Evolutionary conservation across 2,329 filamentous ascomycete genomes (phyloP).

Genomic region (Ophiostoma fasciatum): DNA sequence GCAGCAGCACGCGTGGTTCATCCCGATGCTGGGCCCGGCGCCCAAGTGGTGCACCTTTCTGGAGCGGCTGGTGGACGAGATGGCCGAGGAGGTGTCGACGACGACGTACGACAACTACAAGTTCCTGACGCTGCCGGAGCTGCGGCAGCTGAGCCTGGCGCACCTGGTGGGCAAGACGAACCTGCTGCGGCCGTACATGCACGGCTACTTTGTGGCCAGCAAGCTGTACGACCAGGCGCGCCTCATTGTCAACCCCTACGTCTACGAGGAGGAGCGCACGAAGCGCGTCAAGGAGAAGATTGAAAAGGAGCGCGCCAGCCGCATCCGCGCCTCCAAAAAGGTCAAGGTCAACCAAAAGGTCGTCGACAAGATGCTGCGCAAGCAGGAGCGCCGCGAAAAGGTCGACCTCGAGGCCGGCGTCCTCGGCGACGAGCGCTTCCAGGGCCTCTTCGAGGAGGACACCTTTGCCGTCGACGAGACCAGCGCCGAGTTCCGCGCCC

Average conservation of each 20-base stretch:
- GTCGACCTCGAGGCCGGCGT: constrained; percentile 48
- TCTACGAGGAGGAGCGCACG: constrained; percentile 81
- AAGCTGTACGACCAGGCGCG: constrained; percentile 90
- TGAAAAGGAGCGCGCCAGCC: constrained; percentile 87
- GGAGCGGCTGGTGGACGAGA: constrained; percentile 95
- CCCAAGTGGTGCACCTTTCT: constrained; percentile 94
- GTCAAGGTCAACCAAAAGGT: constrained; percentile 87
- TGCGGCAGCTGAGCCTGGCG: constrained; percentile 71
- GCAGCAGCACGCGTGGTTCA: constrained; percentile 67
- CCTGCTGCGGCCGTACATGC: constrained; percentile 90
- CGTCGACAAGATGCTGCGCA: constrained; percentile 58
- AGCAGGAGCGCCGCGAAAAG: constrained; percentile 43
- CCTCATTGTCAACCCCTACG: constrained; percentile 83
- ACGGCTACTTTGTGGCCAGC: constrained; percentile 94
- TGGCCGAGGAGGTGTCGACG: constrained; percentile 68
- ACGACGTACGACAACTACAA: constrained; percentile 99
- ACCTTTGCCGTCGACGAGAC: constrained; percentile 87
- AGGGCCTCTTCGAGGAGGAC: constrained; percentile 77
- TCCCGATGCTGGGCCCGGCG: constrained; percentile 50
- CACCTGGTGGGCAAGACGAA: constrained; percentile 86
- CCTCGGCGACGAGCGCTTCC: constrained; percentile 76
- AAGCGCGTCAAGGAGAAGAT: constrained; percentile 92
- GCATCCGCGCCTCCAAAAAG: constrained; percentile 91
- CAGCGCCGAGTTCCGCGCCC: constrained; percentile 69
- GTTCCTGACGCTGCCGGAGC: constrained; percentile 79